Evolutionary conservation across 441 rosid species (phyloP), one percentile per base, ranked within the genome.

Genomic region (Mallotus japonicus): DNA sequence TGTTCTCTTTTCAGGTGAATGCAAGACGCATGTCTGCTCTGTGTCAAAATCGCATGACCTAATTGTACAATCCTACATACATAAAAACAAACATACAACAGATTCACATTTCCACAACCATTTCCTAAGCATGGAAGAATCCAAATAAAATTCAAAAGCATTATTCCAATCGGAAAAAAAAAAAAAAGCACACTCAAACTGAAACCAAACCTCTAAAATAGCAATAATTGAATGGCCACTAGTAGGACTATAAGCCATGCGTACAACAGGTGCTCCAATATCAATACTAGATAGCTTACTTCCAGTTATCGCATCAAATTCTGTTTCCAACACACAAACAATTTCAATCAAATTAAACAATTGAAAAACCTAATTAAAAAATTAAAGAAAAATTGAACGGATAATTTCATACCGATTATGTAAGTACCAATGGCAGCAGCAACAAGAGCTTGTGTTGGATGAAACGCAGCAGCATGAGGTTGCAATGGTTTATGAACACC

Each of bases 1-100:
- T 69, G 72, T 86, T 82, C 85, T 92, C 86, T 88, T 96, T 83
- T 96, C 98, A 55, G 98, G 98, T 42, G 99, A 96, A 78, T 96
- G 99, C 85, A 96, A 74, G 9, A 96, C 98, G 78, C 89, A 93
- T 65, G 95, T 96, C 81, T 92, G 97, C 85, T 93, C 98, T 68
- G 90, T 82, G 77, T 96, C 98, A 76, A 96, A 91, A 82, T 96
- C 97, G 83, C 99, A 96, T 4, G 97, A 90, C 79, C 98, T 85
- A 79, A 93, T 89, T 19, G 98, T 93, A 84, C 99, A 92, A 82
- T 96, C 99, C 99, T 93, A 81, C 70, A 50, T 14, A 47, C 6
- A 47, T 22, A 16, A 51, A 51, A 50, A 53, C 47, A 47, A 17
- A 40, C 54, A 44, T 8, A 28, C 22, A 44, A 17, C 12, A 5